These are phyloP conservation scores for Calocera cornea DNA, from an alignment of 768 basidiomycete genomes.

Conservation along the genomic window DNA sequence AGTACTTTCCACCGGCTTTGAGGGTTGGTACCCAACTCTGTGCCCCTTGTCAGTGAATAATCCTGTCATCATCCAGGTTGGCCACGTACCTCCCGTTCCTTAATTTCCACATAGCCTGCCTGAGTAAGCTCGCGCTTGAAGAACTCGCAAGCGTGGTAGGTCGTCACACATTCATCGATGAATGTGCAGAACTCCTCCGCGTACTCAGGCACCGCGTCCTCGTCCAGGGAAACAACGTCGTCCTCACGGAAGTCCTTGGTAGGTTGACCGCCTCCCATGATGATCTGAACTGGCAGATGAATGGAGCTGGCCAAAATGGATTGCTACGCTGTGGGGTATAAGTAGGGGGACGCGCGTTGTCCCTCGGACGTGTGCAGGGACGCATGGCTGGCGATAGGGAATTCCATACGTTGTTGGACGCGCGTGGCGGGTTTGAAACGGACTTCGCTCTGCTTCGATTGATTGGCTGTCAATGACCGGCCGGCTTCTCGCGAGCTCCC, in stretches of 20 bases:
- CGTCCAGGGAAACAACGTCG: neutral
- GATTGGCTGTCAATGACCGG: no score
- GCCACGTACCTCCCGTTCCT: neutral
- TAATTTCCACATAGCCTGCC: neutral
- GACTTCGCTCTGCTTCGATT: no score
- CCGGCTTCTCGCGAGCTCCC: no score
- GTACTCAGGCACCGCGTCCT: neutral
- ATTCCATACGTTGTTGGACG: neutral
- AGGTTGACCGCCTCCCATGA: neutral
- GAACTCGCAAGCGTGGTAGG: slow-evolving; percentile 1
- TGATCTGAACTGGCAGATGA: neutral
- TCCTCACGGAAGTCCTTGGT: neutral
- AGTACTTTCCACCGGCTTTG: neutral
- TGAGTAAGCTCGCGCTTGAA: neutral
- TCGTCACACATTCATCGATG: neutral
- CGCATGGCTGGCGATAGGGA: neutral
- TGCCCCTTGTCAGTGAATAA: neutral
- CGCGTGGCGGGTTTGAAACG: slow-evolving; percentile 1
- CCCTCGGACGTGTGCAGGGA: neutral
- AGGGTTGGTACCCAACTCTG: neutral
- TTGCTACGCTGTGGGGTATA: neutral
- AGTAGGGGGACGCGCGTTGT: neutral
- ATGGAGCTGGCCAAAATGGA: neutral
- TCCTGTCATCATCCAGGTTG: neutral
- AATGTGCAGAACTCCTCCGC: neutral